A percentile compares a stretch with the other conserved stretches of the same genome.
phyloP scores from a whole-genome alignment of 1,139 yeast species.

The Geotrichum aggregatum region DNA sequence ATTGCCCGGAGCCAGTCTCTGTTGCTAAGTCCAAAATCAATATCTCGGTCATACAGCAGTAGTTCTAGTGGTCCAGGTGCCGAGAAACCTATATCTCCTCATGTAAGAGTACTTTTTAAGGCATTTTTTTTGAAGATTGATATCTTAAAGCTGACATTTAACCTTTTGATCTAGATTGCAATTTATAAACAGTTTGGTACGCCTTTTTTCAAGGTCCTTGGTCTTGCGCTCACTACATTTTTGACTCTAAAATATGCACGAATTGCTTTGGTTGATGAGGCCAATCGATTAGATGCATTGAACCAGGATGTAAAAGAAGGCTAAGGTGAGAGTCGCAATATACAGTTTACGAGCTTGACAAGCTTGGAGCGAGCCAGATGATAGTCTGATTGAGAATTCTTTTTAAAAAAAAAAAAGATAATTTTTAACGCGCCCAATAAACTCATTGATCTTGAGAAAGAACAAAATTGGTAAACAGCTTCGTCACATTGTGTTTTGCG shows the following conservation, averaged over 20 bases:
- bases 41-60: not conserved
- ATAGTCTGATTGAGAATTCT: no score
- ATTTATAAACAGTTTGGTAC: slow-evolving; percentile 18
- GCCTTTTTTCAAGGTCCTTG: slow-evolving; percentile 18
- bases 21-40: no score
- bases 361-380: no score
- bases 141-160: not conserved
- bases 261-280: slow-evolving; percentile 19
- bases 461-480: no score
- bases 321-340: no score
- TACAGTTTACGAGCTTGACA: no score
- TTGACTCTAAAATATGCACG: slow-evolving; percentile 19
- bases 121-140: no score
- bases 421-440: no score
- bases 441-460: no score
- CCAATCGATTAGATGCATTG: not conserved
- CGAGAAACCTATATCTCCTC: slow-evolving; percentile 4
- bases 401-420: no score
- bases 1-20: no score
- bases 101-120: not conserved
- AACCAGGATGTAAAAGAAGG: not conserved
- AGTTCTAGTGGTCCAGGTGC: not conserved
- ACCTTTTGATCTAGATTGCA: slow-evolving; percentile 14
- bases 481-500: no score
- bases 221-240: slow-evolving; percentile 16